phyloP scores from a whole-genome alignment of 768 basidiomycete species.

The Chalciporus pseudorubinellus region DNA sequence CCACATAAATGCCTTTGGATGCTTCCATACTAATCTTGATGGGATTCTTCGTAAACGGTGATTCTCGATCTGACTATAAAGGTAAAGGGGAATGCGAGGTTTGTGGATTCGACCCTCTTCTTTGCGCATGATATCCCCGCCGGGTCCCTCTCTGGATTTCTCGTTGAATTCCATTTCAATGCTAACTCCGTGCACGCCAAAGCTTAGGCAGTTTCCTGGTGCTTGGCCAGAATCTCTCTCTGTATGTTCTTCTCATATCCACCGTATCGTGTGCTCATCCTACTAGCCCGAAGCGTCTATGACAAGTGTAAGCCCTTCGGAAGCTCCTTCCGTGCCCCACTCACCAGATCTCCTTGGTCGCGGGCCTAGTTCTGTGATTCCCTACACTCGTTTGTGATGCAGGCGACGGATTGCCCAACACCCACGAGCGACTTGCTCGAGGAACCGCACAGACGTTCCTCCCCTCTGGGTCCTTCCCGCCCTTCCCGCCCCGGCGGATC shows the following conservation, averaged over 20 bases:
- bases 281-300: not conserved
- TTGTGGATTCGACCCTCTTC: slow-evolving; percentile 7
- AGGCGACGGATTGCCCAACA: slow-evolving; percentile 18
- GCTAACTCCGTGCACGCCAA: slow-evolving; percentile 18
- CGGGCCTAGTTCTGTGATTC: not conserved
- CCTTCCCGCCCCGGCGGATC: slow-evolving; percentile 4
- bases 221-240: slow-evolving; percentile 23
- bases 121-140: not conserved
- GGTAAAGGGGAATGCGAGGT: slow-evolving; percentile 12
- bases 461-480: not conserved
- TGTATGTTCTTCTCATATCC: slow-evolving; percentile 13
- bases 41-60: slow-evolving; percentile 10
- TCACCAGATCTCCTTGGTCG: not conserved
- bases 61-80: slow-evolving; percentile 20
- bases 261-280: not conserved
- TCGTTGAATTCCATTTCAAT: slow-evolving; percentile 16
- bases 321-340: not conserved
- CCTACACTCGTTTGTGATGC: not conserved
- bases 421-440: slow-evolving; percentile 12
- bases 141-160: not conserved
- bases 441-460: slow-evolving; percentile 2
- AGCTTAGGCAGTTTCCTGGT: slow-evolving; percentile 16
- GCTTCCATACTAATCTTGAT: slow-evolving; percentile 24
- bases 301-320: slow-evolving; percentile 4
- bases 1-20: no score